Evolutionary conservation across 2,329 filamentous ascomycete genomes (phyloP), one percentile per base, ranked within the genome.

Genomic region (Aspergillus thermomutatus): DNA sequence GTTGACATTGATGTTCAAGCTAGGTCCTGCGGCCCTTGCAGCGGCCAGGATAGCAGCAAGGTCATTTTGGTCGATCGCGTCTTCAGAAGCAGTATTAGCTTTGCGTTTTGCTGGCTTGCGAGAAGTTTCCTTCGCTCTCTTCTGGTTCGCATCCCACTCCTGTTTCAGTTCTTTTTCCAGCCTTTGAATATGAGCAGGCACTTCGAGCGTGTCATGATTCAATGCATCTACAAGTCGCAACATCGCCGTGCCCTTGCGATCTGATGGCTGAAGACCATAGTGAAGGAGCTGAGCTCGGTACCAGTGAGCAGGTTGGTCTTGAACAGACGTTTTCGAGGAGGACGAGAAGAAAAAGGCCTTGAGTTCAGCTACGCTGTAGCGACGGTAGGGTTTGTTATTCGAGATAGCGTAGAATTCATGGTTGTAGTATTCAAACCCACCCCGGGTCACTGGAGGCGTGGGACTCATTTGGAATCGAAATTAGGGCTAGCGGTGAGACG

Each of bases 201-300:
- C 77, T 0, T 71, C 68, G 4, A 88, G 66, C 2, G 70, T 72
- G 1, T 76, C 78, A 2, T 69, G 70, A 37, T 80, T 82, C 57
- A 86, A 66, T 7, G 83, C 83, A 60, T 85, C 80, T n/a, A 82
- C 76, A 17, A 88, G 71, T 2, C 84, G 74, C 73, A 85, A 80
- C 55, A 84, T 83, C 9, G 84, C 84, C 0, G 80, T 78, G 23
- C 82, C 79, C 70, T 87, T 87, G 47, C 78, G 77, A 64, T 83
- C 84, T 19, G 82, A 83, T 0, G 79, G 77, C 6, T 74, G 75
- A 0, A 88, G 74, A 1, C 83, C 84, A 70, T 87, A 87, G 69
- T 88, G 85, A 3, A 85, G 70, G 10, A 87, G 76, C 60, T 88
- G 84, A 0, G 85, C 83, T 59, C 84, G 80, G 56, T 84, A 87